Evolutionary conservation across 106 monocot genomes (phyloP).

Genomic region (Posidonia australis): DNA sequence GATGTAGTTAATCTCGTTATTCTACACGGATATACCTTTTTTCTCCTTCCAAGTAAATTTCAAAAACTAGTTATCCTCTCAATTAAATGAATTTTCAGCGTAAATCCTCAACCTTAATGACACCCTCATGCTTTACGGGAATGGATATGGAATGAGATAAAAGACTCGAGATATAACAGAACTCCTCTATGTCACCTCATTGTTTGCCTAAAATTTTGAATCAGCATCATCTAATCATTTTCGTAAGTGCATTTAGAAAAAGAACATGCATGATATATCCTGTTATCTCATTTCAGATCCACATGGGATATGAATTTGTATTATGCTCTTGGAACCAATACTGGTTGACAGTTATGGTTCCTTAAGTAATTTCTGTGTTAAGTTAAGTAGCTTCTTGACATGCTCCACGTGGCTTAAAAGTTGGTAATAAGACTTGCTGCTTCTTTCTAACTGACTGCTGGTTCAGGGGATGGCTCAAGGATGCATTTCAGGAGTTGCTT

Average conservation of each 20-base stretch:
- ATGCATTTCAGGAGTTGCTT: slow-evolving; percentile 77
- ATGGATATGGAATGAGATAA: too few species aligned
- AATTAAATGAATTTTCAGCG: too few species aligned
- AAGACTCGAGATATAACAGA: too few species aligned
- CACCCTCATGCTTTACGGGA: too few species aligned
- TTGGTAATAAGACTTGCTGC: background rate
- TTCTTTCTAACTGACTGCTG: background rate
- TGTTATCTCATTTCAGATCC: background rate
- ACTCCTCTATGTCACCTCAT: too few species aligned
- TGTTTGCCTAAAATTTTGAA: too few species aligned
- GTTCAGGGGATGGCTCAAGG: slow-evolving; percentile 95
- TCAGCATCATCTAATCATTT: too few species aligned
- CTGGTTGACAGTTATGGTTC: background rate
- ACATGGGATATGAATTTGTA: background rate
- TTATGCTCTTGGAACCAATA: background rate
- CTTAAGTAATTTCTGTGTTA: background rate
- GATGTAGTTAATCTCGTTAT: too few species aligned
- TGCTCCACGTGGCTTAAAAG: background rate
- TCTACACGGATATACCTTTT: too few species aligned
- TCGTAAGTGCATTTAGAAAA: background rate
- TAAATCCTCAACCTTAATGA: too few species aligned
- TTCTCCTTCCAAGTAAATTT: too few species aligned
- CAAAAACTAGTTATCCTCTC: too few species aligned
- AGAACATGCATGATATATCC: background rate
- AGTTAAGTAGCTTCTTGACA: background rate